A percentile compares a stretch with the other conserved stretches of the same genome.
These are phyloP conservation scores for Starmerella vitae DNA, from an alignment of 805 yeast genomes.

Conservation along the genomic window DNA sequence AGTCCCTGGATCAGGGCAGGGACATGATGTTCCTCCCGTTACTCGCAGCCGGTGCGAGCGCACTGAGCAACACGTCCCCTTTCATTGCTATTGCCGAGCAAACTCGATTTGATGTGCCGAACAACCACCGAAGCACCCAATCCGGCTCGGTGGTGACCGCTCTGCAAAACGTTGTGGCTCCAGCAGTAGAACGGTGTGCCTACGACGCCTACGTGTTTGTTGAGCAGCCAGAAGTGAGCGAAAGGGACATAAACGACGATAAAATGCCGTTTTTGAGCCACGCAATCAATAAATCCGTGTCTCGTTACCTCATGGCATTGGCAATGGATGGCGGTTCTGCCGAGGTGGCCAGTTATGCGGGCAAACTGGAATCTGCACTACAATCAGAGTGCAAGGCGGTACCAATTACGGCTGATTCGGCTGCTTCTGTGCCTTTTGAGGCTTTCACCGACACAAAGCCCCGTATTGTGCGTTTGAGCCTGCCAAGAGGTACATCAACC, in stretches of 20 bases:
- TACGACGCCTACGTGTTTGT: constrained; percentile 47
- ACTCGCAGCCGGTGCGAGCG: constrained; percentile 6
- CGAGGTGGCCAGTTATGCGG: background rate
- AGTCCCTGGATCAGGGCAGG: too few species aligned
- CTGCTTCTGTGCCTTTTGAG: constrained; percentile 31
- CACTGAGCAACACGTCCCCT: constrained; percentile 17
- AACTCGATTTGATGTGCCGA: constrained; percentile 1
- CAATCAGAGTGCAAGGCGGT: constrained; percentile 42
- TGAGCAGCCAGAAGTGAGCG: constrained; percentile 39
- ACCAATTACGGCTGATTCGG: constrained; percentile 31
- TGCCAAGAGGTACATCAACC: constrained; percentile 29
- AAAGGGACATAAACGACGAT: constrained; percentile 30
- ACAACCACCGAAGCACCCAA: background rate
- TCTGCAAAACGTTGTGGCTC: constrained; percentile 8
- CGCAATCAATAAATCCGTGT: constrained; percentile 19
- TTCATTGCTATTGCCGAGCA: constrained; percentile 13
- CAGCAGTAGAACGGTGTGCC: constrained; percentile 29
- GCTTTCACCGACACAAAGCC: constrained; percentile 51
- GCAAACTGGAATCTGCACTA: constrained; percentile 7
- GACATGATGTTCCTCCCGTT: background rate
- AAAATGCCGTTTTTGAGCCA: constrained; percentile 22
- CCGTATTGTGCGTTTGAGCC: constrained; percentile 47
- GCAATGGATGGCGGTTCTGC: constrained; percentile 9
- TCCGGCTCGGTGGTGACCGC: constrained; percentile 5
- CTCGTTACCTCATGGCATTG: constrained; percentile 2